Evolutionary conservation across 1,284 basidiomycete genomes (phyloP), one percentile per base, ranked within the genome.

Genomic region (Entoloma clypeatum): DNA sequence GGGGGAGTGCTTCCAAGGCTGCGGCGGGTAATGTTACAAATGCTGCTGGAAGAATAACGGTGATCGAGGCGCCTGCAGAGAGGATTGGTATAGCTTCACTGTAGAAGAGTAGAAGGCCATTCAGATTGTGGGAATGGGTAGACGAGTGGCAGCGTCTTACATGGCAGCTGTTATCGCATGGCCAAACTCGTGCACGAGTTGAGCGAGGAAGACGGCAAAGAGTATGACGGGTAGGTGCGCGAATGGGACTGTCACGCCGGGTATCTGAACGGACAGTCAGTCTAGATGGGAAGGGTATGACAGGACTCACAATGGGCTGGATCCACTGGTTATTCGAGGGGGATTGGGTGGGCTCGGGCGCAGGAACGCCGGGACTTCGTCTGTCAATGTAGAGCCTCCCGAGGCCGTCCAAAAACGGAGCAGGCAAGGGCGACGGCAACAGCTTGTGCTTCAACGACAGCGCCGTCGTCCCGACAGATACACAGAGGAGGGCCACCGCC

Each of bases 201-300:
- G 84, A 28, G 70, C 70, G 6, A 74, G 22, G 36, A 79, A 68
- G 3, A 88, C 67, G 0, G 79, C 68, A n/a, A 71, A 11, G 10
- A 88, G 52, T 35, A 88, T 75, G 22, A 77, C 47, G 3, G 79
- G 78, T 1, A 84, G 52, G 53, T 88, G 77, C 23, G 61, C 60
- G n/a, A 83, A 52, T 1, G 86, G 86, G 1, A 84, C 75, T 2
- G 84, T 89, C 3, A 87, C 45, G 3, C 86, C 86, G 10, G 86
- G 86, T 30, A 89, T 78, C 85, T 88, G 45, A n/a, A 45, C 26
- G 39, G 21, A 36, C n/a, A 32, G 10, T n/a, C 6, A 7, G 28
- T 30, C 11, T 13, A 23, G 33, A 36, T n/a, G 29, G 7, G 23
- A 14, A 10, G n/a, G 13, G 37, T 29, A 24, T 35, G 7, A 22